These are phyloP conservation scores for Periconia digitata DNA, from an alignment of 2,329 filamentous ascomycete genomes.

Conservation along the genomic window DNA sequence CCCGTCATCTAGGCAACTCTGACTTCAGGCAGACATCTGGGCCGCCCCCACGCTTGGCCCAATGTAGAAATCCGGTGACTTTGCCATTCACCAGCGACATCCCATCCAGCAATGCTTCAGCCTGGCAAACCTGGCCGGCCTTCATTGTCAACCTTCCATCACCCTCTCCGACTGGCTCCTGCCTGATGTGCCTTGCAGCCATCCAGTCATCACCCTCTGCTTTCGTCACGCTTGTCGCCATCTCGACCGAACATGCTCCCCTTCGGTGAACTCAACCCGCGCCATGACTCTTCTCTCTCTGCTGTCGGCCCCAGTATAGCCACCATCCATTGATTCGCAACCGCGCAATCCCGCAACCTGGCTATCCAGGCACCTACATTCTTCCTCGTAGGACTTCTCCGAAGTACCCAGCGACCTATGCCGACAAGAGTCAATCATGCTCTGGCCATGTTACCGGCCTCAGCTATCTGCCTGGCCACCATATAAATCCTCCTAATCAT, in stretches of 20 bases:
- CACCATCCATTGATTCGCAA: slow-evolving; percentile 29
- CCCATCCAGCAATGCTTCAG: slow-evolving; percentile 18
- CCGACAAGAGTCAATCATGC: slow-evolving; percentile 17
- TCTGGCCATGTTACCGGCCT: slow-evolving; percentile 27
- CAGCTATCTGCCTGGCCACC: slow-evolving; percentile 36
- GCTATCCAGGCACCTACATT: slow-evolving; percentile 33
- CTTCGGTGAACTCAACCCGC: slow-evolving; percentile 15
- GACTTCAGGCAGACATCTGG: slow-evolving; percentile 17
- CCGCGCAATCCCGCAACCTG: slow-evolving; percentile 21
- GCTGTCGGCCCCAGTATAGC: slow-evolving; percentile 26
- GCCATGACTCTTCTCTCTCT: slow-evolving; percentile 32
- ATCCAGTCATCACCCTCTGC: slow-evolving; percentile 16
- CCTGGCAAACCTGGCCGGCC: slow-evolving; percentile 18
- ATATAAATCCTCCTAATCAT: slow-evolving; percentile 26
- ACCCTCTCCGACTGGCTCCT: slow-evolving; percentile 18
- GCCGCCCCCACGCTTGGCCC: slow-evolving; percentile 26
- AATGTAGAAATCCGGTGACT: slow-evolving; percentile 28
- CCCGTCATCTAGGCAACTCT: slow-evolving; percentile 1
- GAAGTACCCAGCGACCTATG: slow-evolving; percentile 11
- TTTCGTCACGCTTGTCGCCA: slow-evolving; percentile 11
- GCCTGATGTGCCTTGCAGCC: slow-evolving; percentile 31
- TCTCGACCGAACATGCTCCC: slow-evolving; percentile 17
- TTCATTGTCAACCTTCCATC: slow-evolving; percentile 9
- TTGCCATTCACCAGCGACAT: slow-evolving; percentile 15
- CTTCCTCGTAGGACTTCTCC: slow-evolving; percentile 25